Percentiles rank a stretch among this genome's conserved stretches.
Evolutionary conservation across 345 rosid genomes (phyloP).

Genomic region (Hypericum androsaemum): DNA sequence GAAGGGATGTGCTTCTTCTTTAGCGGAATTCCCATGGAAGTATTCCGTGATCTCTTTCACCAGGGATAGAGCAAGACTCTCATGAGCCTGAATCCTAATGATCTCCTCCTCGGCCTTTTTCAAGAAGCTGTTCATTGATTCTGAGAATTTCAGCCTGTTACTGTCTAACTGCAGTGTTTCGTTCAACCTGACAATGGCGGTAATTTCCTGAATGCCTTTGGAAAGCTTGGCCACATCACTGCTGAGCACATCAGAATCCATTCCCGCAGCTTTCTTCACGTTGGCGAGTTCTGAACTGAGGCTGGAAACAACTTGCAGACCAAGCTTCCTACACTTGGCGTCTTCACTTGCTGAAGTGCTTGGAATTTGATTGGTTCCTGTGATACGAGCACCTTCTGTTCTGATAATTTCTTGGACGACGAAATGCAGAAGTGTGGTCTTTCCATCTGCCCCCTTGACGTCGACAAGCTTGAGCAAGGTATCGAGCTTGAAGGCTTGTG

Average conservation of each 20-base stretch:
- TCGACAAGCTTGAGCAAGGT: conserved; percentile 92
- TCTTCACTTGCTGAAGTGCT: conserved; percentile 40
- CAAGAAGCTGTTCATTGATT: conserved; percentile 59
- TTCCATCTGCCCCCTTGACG: conserved; percentile 92
- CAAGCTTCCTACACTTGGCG: conserved; percentile 69
- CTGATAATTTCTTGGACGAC: conserved; percentile 95
- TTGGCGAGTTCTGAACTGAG: conserved; percentile 63
- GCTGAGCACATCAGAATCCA: conserved; percentile 87
- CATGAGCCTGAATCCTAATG: conserved; percentile 78
- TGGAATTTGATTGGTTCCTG: conserved; percentile 34
- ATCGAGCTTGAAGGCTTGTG: conserved; percentile 96
- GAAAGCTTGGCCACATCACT: conserved; percentile 78
- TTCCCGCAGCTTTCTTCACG: conserved; percentile 94
- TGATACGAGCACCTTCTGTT: conserved; percentile 79
- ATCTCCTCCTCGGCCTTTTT: conserved; percentile 72
- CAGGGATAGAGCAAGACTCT: conserved; percentile 70
- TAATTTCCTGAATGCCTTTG: conserved; percentile 46
- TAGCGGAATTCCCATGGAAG: conserved; percentile 98
- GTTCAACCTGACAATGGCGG: conserved; percentile 38
- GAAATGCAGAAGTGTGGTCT: conserved; percentile 91
- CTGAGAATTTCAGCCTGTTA: conserved; percentile 45
- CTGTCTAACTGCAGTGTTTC: conserved; percentile 32
- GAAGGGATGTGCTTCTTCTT: conserved; percentile 97
- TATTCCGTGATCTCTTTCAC: conserved; percentile 97
- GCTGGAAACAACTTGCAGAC: conserved; percentile 86